phyloP scores from a whole-genome alignment of 2,329 filamentous ascomycete genomes.

The Lachnellula suecica region DNA sequence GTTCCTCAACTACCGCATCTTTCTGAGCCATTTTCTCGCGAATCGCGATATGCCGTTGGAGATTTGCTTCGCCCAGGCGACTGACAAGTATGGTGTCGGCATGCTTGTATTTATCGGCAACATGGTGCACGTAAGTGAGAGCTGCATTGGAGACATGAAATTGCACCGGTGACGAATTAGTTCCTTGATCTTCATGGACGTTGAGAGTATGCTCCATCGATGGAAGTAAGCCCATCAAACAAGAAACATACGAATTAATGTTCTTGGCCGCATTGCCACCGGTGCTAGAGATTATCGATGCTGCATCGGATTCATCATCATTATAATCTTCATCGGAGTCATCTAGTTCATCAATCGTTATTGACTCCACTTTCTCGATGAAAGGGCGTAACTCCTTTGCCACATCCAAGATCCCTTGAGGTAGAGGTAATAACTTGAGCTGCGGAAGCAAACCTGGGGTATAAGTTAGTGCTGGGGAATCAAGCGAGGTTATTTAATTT shows the following conservation, averaged over 20 bases:
- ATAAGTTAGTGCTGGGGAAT: background rate
- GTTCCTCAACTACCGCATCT: background rate
- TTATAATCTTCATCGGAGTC: background rate
- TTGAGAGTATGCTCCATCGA: background rate
- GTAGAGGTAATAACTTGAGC: background rate
- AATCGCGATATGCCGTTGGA: conserved; percentile 1
- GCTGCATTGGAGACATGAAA: conserved; percentile 3
- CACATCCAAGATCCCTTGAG: background rate
- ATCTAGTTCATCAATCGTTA: background rate
- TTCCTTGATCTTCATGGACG: background rate
- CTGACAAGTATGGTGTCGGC: background rate
- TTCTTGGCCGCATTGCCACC: background rate
- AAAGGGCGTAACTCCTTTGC: background rate
- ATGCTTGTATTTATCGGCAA: background rate
- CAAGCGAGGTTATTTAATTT: background rate
- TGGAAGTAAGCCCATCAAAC: background rate
- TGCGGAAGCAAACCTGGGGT: background rate
- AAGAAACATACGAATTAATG: conserved; percentile 1
- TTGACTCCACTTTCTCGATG: background rate
- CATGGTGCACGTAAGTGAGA: background rate
- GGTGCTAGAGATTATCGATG: background rate
- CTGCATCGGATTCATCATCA: background rate
- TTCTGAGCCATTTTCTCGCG: background rate
- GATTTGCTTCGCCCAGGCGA: conserved; percentile 3
- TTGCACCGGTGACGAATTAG: background rate